These are phyloP conservation scores for Puccinia horiana DNA, from an alignment of 1,284 basidiomycete species.

Conservation along the genomic window DNA sequence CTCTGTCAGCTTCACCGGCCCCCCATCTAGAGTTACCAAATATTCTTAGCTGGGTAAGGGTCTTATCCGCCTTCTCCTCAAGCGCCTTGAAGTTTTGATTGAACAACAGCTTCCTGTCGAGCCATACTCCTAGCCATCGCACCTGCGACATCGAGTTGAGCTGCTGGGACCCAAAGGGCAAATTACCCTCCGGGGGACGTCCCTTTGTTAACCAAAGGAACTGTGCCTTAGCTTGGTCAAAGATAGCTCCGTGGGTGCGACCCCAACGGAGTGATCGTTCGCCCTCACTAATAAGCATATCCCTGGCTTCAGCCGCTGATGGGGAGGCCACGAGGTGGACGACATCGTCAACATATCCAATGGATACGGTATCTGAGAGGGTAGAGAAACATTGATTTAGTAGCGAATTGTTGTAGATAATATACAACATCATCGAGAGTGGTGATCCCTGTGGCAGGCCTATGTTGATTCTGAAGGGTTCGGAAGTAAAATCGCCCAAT, in stretches of 20 bases:
- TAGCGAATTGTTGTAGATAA: slow-evolving; percentile 33
- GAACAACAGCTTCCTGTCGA: not conserved
- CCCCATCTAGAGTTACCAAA: not conserved
- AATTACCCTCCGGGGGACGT: rapidly evolving
- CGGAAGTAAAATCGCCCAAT: not conserved
- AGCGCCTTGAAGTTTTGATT: not conserved
- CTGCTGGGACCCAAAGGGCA: not conserved
- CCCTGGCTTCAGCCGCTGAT: too few relatives aligned
- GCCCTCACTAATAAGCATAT: not conserved
- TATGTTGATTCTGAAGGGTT: not conserved
- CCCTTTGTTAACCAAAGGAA: slow-evolving; percentile 2
- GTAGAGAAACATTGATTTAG: not conserved
- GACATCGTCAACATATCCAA: slow-evolving; percentile 26
- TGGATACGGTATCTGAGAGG: not conserved
- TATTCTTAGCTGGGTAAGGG: not conserved
- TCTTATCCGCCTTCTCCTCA: not conserved
- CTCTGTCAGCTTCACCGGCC: not conserved
- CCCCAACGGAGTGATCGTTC: not conserved
- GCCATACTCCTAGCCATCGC: too few relatives aligned
- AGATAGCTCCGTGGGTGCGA: not conserved
- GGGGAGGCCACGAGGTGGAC: slow-evolving; percentile 23
- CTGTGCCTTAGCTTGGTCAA: too few relatives aligned
- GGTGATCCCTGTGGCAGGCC: slow-evolving; percentile 38
- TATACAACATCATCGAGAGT: slow-evolving; percentile 17
- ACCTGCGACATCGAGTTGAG: not conserved